phyloP scores from a whole-genome alignment of 208 protist species.

The Acanthamoeba royreba region DNA sequence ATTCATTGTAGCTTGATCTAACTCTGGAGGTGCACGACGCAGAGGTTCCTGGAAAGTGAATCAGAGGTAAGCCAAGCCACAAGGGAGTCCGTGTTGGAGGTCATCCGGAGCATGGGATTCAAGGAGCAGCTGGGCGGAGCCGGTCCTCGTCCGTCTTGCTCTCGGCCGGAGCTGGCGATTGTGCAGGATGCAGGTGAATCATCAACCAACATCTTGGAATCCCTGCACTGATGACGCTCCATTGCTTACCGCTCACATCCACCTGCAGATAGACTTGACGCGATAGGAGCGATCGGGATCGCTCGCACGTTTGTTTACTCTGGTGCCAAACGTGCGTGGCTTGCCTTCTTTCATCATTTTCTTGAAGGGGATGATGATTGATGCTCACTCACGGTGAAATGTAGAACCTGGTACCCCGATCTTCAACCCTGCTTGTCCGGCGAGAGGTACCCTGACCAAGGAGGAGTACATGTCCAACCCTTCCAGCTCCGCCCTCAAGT shows the following conservation, averaged over 20 bases:
- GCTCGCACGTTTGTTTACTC: slow-evolving; percentile 55
- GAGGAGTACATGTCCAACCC: slow-evolving; percentile 62
- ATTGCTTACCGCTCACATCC: neutral
- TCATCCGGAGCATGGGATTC: slow-evolving; percentile 52
- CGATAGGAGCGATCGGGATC: slow-evolving; percentile 72
- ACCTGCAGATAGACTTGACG: slow-evolving; percentile 48
- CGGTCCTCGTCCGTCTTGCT: neutral
- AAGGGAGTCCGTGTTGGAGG: slow-evolving; percentile 18
- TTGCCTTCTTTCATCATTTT: neutral
- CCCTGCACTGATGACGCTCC: neutral
- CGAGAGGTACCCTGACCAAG: slow-evolving; percentile 28
- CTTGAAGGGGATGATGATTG: neutral
- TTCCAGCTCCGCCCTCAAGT: neutral
- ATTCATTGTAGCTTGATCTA: too few species aligned
- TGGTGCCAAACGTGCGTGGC: neutral
- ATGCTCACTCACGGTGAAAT: neutral
- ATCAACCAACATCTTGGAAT: neutral
- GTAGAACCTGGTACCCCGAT: neutral
- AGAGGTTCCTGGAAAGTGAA: slow-evolving; percentile 34
- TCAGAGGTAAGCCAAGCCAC: neutral
- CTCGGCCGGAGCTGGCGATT: slow-evolving; percentile 47
- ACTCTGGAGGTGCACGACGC: too few species aligned
- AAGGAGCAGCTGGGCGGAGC: slow-evolving; percentile 63
- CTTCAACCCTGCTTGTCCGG: neutral
- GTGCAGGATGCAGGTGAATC: slow-evolving; percentile 73